Percentiles rank a stretch among this genome's conserved stretches.
Conservation (phyloP, 441 rosid genomes). For the Aquilaria agallochum region DNA sequence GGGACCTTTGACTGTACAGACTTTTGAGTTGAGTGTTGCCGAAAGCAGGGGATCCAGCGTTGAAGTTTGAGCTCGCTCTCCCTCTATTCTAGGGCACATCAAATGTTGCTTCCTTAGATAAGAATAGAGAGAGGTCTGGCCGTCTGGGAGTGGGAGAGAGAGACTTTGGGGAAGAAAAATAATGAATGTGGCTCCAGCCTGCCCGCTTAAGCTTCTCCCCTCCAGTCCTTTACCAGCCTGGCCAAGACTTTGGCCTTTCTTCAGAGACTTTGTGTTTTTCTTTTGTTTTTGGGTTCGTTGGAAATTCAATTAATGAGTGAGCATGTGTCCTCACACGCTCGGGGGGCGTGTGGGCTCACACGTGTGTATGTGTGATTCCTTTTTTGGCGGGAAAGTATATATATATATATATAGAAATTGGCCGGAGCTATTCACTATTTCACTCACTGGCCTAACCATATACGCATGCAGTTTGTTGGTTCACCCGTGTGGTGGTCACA, state of each 20-base stretch:
- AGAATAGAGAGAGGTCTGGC: too few species aligned
- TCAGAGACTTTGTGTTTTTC: conserved; percentile 6
- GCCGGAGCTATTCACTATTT: conserved; percentile 23
- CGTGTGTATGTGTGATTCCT: conserved; percentile 33
- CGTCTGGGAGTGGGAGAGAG: too few species aligned
- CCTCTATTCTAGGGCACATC: conserved; percentile 2
- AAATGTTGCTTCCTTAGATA: too few species aligned
- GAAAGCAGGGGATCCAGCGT: conserved; percentile 13
- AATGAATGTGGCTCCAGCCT: conserved; percentile 15
- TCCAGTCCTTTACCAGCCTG: too few species aligned
- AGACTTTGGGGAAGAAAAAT: background rate
- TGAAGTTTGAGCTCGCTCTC: conserved; percentile 20
- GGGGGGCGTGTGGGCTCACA: conserved; percentile 25
- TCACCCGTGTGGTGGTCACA: conserved; percentile 29
- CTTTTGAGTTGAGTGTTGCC: conserved; percentile 15
- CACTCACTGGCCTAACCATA: conserved; percentile 30
- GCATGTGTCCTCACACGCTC: conserved; percentile 24
- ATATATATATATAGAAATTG: conserved; percentile 17
- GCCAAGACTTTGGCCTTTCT: background rate
- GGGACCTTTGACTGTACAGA: conserved; percentile 29
- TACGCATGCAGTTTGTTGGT: conserved; percentile 7
- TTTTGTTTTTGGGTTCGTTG: conserved; percentile 16
- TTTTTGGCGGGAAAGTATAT: conserved; percentile 37
- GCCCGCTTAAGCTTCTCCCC: too few species aligned
- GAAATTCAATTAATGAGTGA: too few species aligned